Conservation (phyloP, 805 yeast species). For the Saccharomycopsis fibuligera region DNA sequence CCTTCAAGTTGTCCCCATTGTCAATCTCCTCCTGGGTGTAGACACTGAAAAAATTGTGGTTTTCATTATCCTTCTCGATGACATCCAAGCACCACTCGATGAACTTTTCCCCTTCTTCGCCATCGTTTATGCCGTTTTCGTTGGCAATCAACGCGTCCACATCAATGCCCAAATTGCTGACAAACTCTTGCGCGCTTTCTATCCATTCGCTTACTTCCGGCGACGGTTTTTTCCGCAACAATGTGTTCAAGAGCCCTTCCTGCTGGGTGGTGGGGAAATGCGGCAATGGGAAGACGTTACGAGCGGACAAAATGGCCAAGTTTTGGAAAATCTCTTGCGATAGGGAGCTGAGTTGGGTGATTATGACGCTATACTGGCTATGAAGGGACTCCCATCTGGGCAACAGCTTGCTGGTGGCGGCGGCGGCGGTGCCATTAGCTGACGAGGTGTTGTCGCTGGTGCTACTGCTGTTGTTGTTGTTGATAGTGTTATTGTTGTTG, state of each 20-base stretch:
- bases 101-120: constrained; percentile 10
- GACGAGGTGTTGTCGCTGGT: constrained; percentile 35
- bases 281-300: constrained; percentile 80
- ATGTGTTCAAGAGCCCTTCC: constrained; percentile 74
- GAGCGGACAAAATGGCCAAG: constrained; percentile 49
- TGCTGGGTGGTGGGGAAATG: constrained; percentile 81
- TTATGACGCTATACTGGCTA: constrained; percentile 73
- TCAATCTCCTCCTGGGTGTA: constrained; percentile 21
- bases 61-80: constrained; percentile 9
- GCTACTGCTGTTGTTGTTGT: too few species aligned
- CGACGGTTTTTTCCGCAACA: constrained; percentile 76
- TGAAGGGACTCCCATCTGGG: constrained; percentile 63
- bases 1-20: constrained; percentile 5
- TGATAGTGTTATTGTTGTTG: constrained; percentile 38
- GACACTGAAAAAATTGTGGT: constrained; percentile 17
- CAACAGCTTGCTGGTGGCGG: constrained; percentile 26
- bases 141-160: not conserved
- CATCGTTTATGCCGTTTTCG: not conserved
- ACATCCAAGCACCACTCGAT: constrained; percentile 14
- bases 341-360: constrained; percentile 79
- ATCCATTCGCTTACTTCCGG: constrained; percentile 94
- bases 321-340: constrained; percentile 60
- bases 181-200: constrained; percentile 30
- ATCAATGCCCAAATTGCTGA: constrained; percentile 9
- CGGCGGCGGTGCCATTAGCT: constrained; percentile 23